Base-by-base conservation (phyloP, 129 eudicot genomes). In the Flaveria bidentis region DNA sequence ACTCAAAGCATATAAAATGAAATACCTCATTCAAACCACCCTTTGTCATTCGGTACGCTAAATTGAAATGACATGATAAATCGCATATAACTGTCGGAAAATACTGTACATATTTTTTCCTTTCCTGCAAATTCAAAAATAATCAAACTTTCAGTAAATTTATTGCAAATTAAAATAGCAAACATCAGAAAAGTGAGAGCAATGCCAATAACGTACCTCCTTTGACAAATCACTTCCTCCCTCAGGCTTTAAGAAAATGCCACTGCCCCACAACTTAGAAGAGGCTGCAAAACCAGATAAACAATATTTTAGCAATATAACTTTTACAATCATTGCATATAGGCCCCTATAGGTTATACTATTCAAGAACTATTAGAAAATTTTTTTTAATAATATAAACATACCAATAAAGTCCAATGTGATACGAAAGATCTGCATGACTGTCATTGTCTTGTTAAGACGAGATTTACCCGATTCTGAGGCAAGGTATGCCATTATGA, bases 351-450 rank as follows among this genome's bases (percentile, higher is more conserved):
- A 63, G n/a, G 44, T 71, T 60, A 61, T 12, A 61, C 23, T 22
- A 28, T 62, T 7, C 50, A 63, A 58, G 55, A 75, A 62, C 46
- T 26, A 25, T 23, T 76, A 53, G 41, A 12, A 74, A 17, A 25
- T 68, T 11, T 42, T n/a, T 45, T 55, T 25, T 4, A 57, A 68
- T 50, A 26, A 16, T 9, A 17, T 28, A 50, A 7, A 70, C 88
- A 55, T 90, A 93, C 98, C 98, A 71, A 91, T 86, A 72, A 94
- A 94, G 77, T 87, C 89, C 88, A 94, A 73, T 20, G 96, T 91
- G 75, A 83, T 80, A 60, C 97, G 93, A 83, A 89, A 80, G 42
- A 94, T 89, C 87, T 94, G 96, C 76, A 87, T 83, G 14, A 78
- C 79, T 52, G 86, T 88, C 93, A 94, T 89, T 51, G 89, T 66